These are phyloP conservation scores for Mortierella antarctica DNA, from an alignment of 192 early-diverging fungal genomes.

Conservation along the genomic window DNA sequence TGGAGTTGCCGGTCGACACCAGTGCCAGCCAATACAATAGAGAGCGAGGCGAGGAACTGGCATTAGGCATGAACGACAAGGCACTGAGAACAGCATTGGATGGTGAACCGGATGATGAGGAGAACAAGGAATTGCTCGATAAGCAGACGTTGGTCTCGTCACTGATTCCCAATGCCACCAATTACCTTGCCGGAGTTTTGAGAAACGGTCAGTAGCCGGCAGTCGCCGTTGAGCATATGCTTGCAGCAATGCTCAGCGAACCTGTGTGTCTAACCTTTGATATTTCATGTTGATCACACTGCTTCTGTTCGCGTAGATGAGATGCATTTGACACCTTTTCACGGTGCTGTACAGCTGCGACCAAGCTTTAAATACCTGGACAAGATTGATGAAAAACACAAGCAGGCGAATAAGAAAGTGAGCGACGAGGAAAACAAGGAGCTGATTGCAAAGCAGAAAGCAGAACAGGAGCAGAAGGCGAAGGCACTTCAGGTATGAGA, in stretches of 20 bases:
- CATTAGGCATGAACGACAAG: constrained; percentile 78
- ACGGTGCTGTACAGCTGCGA: constrained; percentile 81
- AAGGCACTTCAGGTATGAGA: constrained; percentile 58
- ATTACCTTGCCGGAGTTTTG: constrained; percentile 86
- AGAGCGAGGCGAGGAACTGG: constrained; percentile 82
- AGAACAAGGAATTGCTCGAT: constrained; percentile 73
- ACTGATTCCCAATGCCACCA: constrained; percentile 79
- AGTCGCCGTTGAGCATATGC: background rate
- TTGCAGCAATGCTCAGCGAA: background rate
- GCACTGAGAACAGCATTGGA: constrained; percentile 73
- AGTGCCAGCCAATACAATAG: constrained; percentile 77
- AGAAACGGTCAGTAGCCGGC: constrained; percentile 64
- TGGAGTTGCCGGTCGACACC: constrained; percentile 87
- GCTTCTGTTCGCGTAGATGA: constrained; percentile 60
- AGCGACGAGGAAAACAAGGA: constrained; percentile 75
- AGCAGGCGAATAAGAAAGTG: constrained; percentile 74
- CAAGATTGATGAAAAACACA: constrained; percentile 86
- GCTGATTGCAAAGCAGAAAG: constrained; percentile 51
- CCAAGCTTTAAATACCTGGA: constrained; percentile 93
- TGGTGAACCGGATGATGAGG: constrained; percentile 56
- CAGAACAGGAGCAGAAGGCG: constrained; percentile 45
- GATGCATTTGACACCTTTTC: constrained; percentile 87
- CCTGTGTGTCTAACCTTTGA: background rate
- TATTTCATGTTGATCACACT: constrained; percentile 4
- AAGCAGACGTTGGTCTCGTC: constrained; percentile 83